Evolutionary conservation across 2,329 filamentous ascomycete genomes (phyloP).

Genomic region (Hypoxylon sp.): DNA sequence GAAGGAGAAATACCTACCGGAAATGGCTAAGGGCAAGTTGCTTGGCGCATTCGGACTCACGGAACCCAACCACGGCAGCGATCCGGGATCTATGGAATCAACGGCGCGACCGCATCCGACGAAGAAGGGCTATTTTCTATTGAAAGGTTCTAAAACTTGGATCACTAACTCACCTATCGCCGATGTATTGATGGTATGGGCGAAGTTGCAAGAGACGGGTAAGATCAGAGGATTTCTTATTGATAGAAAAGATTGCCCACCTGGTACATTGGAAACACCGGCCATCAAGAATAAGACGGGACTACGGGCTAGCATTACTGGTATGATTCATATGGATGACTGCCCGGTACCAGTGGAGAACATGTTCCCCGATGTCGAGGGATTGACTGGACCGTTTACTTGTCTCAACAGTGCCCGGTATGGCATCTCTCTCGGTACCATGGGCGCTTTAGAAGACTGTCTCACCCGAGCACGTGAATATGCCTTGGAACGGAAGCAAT

Average conservation of each 20-base stretch:
- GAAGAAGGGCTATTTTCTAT: conserved; percentile 80
- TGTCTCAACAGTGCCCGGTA: conserved; percentile 94
- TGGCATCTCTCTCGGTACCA: conserved; percentile 92
- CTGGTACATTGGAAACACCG: conserved; percentile 90
- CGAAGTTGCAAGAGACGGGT: conserved; percentile 87
- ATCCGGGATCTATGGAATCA: conserved; percentile 91
- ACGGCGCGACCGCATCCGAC: conserved; percentile 83
- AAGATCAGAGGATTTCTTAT: conserved; percentile 95
- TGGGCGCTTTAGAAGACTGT: conserved; percentile 94
- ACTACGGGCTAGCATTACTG: conserved; percentile 89
- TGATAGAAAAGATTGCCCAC: conserved; percentile 83
- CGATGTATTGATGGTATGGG: conserved; percentile 88
- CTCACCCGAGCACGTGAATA: conserved; percentile 83
- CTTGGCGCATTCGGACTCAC: conserved; percentile 90
- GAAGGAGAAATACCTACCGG: conserved; percentile 83
- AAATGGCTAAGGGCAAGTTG: conserved; percentile 82
- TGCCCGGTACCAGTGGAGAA: conserved; percentile 89
- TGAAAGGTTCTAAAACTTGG: conserved; percentile 91
- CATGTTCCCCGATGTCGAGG: conserved; percentile 93
- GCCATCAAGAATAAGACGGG: conserved; percentile 95
- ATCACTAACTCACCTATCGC: conserved; percentile 94
- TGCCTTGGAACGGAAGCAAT: conserved; percentile 92
- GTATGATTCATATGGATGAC: conserved; percentile 96
- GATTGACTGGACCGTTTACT: conserved; percentile 86
- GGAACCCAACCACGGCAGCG: conserved; percentile 91